Evolutionary conservation across 2,329 filamentous ascomycete genomes (phyloP), one percentile per base, ranked within the genome.

Genomic region (Diaporthe ampelina): DNA sequence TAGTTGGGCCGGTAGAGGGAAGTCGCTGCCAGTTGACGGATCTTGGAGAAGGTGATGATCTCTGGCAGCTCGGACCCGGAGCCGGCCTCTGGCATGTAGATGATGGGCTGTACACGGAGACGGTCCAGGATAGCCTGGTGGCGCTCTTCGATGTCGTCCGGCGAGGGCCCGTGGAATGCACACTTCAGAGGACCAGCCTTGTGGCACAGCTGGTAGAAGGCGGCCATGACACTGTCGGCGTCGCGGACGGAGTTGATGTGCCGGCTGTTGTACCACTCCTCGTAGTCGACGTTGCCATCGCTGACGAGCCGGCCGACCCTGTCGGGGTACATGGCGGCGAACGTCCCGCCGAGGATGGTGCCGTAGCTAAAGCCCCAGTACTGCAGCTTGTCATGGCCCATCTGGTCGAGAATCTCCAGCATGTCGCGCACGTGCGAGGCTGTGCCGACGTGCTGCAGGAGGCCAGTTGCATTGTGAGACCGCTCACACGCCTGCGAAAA

Each of bases 311-410:
- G 82, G 56, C 86, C 87, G 1, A 90, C 84, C 58, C 83, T 83
- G 37, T 89, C 86, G 1, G 88, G 88, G 71, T 85, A 89, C 81
- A 90, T 83, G 3, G 86, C 83, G 4, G 88, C 88, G 78, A 89
- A 89, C 0, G 85, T 85, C 17, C 85, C 86, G 4, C 88, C 88
- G 0, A 90, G 82, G 2, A 89, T 78, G 10, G 87, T 88, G 13
- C 88, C 88, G 75, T 90, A 90, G 76, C 87, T 89, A 73, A 89
- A 86, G 0, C 88, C 88, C 88, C 88, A 90, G 78, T 88, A 90
- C 58, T 82, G 83, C 9, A 88, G 81, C 79, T 83, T 85, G 5
- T 82, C 79, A 70, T 85, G 77, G 2, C 85, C 86, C 8, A 83
- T 81, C 76, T 84, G 81, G 43, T 84, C 73, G 21, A 87, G 78